These are phyloP conservation scores for Mycena polygramma DNA, from an alignment of 768 basidiomycete species.

Conservation along the genomic window DNA sequence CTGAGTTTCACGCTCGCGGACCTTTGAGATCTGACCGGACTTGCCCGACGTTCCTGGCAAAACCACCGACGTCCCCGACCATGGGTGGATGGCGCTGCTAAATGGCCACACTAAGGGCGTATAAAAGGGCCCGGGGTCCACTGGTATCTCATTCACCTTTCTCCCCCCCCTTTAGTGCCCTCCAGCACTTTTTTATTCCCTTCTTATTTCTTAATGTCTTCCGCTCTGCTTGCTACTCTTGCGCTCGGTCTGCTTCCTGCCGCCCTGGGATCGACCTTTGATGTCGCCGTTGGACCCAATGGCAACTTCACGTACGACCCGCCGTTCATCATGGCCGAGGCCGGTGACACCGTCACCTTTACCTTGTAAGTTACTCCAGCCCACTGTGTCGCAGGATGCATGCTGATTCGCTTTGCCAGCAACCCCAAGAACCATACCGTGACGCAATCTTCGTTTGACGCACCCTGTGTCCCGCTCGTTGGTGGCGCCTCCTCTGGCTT, in stretches of 20 bases:
- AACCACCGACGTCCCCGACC: conserved; percentile 1
- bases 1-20: neutral
- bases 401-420: conserved; percentile 14
- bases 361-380: conserved; percentile 36
- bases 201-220: conserved; percentile 18
- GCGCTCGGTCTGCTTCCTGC: conserved; percentile 27
- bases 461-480: conserved; percentile 44
- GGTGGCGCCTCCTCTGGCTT: conserved; percentile 45
- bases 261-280: conserved; percentile 25
- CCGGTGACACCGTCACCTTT: conserved; percentile 39
- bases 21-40: neutral
- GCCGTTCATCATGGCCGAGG: conserved; percentile 33
- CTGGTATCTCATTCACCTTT: neutral
- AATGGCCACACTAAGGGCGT: neutral
- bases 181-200: conserved; percentile 12
- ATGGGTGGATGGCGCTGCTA: neutral
- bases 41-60: neutral
- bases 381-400: neutral
- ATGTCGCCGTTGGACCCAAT: conserved; percentile 38
- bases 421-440: conserved; percentile 48
- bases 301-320: conserved; percentile 37
- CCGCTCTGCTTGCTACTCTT: conserved; percentile 2
- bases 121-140: conserved; percentile 1
- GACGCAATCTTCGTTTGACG: conserved; percentile 50
- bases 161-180: neutral